Evolutionary conservation across 192 early-diverging fungal genomes (phyloP), one percentile per base, ranked within the genome.

Genomic region (Backusella australiensis): DNA sequence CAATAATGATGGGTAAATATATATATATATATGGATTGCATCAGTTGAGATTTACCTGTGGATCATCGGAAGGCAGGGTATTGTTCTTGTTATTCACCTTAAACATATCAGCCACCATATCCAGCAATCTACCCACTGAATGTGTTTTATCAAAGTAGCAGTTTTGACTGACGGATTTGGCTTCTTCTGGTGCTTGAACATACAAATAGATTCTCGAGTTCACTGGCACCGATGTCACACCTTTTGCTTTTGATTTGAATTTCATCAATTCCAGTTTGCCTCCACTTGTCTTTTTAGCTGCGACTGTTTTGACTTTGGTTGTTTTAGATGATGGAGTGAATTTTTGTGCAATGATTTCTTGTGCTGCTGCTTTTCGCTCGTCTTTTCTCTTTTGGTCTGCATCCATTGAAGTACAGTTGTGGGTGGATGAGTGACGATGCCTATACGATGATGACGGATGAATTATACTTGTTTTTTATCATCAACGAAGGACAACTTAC

Each of bases 211-310:
- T 44, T 1, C 74, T 15, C 4, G 36, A 39, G 0, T 23, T 7
- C 1, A 44, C 8, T 12, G 74, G 74, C 0, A 75, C 34, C 9
- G 74, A 75, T 17, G 65, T 21, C n/a, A 1, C 4, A 6, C 74
- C 74, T 34, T 75, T 75, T 26, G 74, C 74, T 17, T 75, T 66
- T 34, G 74, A 44, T 46, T 75, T 75, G 14, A 75, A 67, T 32
- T 75, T 75, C 74, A 75, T 75, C 8, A 66, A 34, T 21, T 75
- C 74, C 5, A 75, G 65, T 32, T 63, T 41, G 21, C 35, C 14
- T 1, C 56, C 53, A n/a, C 29, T 29, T 34, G 42, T 35, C 52
- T 34, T 67, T 21, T 67, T 65, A 1, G 36, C 39, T n/a, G 74
- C 6, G 12, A 73, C 53, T n/a, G 72, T 36, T 59, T 39, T 41